phyloP scores from a whole-genome alignment of 805 yeast species.

The Millerozyma acaciae region DNA sequence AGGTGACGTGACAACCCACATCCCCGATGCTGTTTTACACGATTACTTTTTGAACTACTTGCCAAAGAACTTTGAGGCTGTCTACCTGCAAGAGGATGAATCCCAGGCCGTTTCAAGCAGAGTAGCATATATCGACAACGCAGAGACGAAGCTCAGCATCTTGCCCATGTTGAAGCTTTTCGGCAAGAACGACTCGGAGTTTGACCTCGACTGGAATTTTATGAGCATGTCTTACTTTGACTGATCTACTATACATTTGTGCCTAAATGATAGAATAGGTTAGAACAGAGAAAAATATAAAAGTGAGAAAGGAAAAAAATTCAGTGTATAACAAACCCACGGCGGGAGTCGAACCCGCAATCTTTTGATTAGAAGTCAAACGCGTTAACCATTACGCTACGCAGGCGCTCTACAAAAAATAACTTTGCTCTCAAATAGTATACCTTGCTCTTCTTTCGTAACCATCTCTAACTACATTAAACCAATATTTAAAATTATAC shows the following conservation, averaged over 20 bases:
- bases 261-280: too few relatives aligned
- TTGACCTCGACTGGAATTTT: conserved; percentile 36
- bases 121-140: conserved; percentile 22
- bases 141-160: conserved; percentile 11
- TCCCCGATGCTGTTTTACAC: conserved; percentile 33
- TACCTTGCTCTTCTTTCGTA: too few relatives aligned
- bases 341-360: conserved; percentile 62
- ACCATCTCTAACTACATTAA: too few relatives aligned
- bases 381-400: conserved; percentile 68
- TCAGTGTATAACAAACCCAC: conserved; percentile 33
- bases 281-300: too few relatives aligned
- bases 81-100: conserved; percentile 9
- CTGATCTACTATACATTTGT: conserved; percentile 5
- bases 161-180: conserved; percentile 36
- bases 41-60: conserved; percentile 34
- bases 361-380: conserved; percentile 65
- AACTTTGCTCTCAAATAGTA: too few relatives aligned
- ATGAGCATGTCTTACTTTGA: conserved; percentile 31
- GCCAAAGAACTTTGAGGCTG: conserved; percentile 15
- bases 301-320: too few relatives aligned
- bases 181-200: conserved; percentile 22
- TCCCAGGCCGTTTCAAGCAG: conserved; percentile 7
- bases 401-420: conserved; percentile 13
- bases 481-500: too few relatives aligned
- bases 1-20: conserved; percentile 30